These are phyloP conservation scores for Ophiostoma australiae DNA, from an alignment of 2,329 filamentous ascomycete species.

Conservation along the genomic window DNA sequence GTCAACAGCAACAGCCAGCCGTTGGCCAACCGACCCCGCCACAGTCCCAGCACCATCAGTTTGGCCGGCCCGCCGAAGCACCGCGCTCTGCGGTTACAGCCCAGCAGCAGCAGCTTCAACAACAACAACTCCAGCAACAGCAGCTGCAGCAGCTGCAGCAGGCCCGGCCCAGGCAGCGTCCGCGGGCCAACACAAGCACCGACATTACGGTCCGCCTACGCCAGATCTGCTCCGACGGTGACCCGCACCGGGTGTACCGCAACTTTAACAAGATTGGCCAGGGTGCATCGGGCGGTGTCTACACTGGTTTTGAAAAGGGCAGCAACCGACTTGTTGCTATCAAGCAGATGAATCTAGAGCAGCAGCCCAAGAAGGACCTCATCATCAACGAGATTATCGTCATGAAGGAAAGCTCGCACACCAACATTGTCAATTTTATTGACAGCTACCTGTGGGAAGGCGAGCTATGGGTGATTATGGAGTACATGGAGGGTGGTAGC, in stretches of 20 bases:
- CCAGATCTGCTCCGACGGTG: conserved; percentile 83
- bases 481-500: conserved; percentile 98
- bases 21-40: conserved; percentile 42
- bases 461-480: conserved; percentile 98
- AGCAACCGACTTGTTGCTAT: conserved; percentile 90
- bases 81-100: conserved; percentile 37
- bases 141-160: conserved; percentile 25
- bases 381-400: conserved; percentile 99
- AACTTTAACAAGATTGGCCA: conserved; percentile 93
- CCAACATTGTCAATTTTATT: conserved; percentile 99
- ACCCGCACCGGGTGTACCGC: conserved; percentile 82
- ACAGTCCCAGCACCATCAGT: conserved; percentile 50
- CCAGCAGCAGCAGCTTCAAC: conserved; percentile 37
- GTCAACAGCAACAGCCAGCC: conserved; percentile 41
- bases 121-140: conserved; percentile 29
- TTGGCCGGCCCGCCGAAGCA: conserved; percentile 34
- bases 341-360: conserved; percentile 98
- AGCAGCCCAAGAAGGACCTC: conserved; percentile 97
- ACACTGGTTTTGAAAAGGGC: conserved; percentile 78
- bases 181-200: conserved; percentile 71
- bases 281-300: conserved; percentile 93
- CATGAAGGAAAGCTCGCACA: conserved; percentile 98
- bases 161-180: conserved; percentile 68
- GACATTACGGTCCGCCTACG: conserved; percentile 81
- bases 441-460: conserved; percentile 88